Conservation (phyloP, 2,329 filamentous ascomycete genomes). For the Thelonectria blattea region DNA sequence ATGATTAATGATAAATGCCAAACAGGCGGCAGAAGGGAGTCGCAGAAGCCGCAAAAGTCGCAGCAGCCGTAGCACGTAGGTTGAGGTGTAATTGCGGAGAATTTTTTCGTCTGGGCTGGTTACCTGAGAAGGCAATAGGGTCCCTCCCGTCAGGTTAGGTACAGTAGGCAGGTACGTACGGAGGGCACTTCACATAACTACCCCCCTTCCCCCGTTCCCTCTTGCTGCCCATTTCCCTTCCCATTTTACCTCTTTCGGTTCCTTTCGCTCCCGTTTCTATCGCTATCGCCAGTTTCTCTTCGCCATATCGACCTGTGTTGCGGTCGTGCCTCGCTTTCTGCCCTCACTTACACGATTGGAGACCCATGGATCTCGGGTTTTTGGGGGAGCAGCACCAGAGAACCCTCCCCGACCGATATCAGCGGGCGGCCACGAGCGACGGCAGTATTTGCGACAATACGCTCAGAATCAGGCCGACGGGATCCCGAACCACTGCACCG, state of each 20-base stretch:
- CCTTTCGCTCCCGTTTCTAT: slow-evolving; percentile 27
- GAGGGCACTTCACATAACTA: slow-evolving; percentile 46
- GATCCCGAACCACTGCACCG: slow-evolving; percentile 3
- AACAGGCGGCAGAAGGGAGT: not conserved
- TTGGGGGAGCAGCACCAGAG: slow-evolving; percentile 18
- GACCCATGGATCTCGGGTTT: slow-evolving; percentile 29
- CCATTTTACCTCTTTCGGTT: slow-evolving; percentile 35
- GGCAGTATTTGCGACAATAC: slow-evolving; percentile 19
- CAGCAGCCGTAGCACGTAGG: slow-evolving; percentile 12
- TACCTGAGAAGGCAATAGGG: slow-evolving; percentile 24
- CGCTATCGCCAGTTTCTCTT: slow-evolving; percentile 11
- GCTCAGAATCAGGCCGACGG: not conserved
- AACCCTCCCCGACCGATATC: slow-evolving; percentile 25
- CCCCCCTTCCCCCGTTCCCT: slow-evolving; percentile 45
- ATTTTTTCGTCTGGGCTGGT: slow-evolving; percentile 22
- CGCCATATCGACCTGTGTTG: slow-evolving; percentile 27
- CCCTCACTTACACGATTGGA: slow-evolving; percentile 36
- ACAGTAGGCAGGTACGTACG: slow-evolving; percentile 28
- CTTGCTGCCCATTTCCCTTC: slow-evolving; percentile 38
- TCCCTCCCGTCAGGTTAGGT: slow-evolving; percentile 30
- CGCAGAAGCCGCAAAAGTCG: slow-evolving; percentile 4
- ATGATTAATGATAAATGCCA: slow-evolving; percentile 1
- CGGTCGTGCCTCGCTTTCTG: slow-evolving; percentile 29
- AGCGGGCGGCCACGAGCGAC: slow-evolving; percentile 19
- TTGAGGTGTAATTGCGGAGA: slow-evolving; percentile 22